Conservation (phyloP, 129 eudicot species). For the Scalesia atractyloides region DNA sequence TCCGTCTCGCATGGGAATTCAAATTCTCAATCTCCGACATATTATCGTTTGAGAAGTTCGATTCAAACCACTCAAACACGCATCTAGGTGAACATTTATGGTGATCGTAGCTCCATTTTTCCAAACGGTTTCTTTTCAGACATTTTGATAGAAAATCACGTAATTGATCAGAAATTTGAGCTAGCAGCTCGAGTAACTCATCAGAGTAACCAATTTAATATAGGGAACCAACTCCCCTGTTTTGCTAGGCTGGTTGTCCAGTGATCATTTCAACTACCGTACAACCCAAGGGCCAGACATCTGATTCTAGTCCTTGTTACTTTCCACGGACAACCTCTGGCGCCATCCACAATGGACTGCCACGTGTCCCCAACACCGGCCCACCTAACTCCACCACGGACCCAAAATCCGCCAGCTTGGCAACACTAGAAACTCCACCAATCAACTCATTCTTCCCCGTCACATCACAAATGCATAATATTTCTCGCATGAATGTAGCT, state of each 20-base stretch:
- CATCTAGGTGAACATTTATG: slow-evolving; percentile 17
- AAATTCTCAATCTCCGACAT: neutral
- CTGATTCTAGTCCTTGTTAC: slow-evolving; percentile 68
- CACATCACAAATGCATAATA: slow-evolving; percentile 73
- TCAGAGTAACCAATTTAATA: slow-evolving; percentile 50
- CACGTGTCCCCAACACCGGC: slow-evolving; percentile 40
- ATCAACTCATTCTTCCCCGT: slow-evolving; percentile 58
- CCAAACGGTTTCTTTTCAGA: slow-evolving; percentile 27
- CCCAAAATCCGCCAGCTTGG: slow-evolving; percentile 74
- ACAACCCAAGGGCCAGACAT: slow-evolving; percentile 27
- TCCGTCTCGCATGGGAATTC: slow-evolving; percentile 12
- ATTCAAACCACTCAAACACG: slow-evolving; percentile 17
- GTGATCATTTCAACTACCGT: slow-evolving; percentile 76
- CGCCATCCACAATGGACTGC: slow-evolving; percentile 85
- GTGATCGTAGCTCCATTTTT: slow-evolving; percentile 67
- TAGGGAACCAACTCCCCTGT: slow-evolving; percentile 43
- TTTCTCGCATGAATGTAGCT: slow-evolving; percentile 50
- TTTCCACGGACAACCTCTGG: slow-evolving; percentile 73
- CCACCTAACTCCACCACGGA: slow-evolving; percentile 38
- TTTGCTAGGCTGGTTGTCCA: slow-evolving; percentile 66
- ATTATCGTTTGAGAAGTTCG: slow-evolving; percentile 32
- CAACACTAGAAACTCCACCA: slow-evolving; percentile 35
- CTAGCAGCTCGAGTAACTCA: slow-evolving; percentile 49
- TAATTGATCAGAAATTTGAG: slow-evolving; percentile 36
- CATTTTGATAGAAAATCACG: slow-evolving; percentile 57